phyloP scores from a whole-genome alignment of 176 grass and related monocot species.

The Rhynchospora pubera region DNA sequence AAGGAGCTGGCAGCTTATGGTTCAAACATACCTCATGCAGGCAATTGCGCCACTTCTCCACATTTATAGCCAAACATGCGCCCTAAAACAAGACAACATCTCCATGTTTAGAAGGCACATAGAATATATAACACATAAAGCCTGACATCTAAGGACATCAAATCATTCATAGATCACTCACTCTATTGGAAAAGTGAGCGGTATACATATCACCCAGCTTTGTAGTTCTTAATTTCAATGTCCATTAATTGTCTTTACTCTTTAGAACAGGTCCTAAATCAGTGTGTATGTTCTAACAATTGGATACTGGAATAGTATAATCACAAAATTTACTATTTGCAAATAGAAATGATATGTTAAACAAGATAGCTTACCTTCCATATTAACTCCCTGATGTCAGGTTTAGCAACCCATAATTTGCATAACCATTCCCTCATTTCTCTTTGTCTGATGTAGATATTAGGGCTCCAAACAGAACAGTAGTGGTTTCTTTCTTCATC shows the following conservation, averaged over 20 bases:
- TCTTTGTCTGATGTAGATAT: slow-evolving; percentile 81
- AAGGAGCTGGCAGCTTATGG: slow-evolving; percentile 59
- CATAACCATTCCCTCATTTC: slow-evolving; percentile 91
- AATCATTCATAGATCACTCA: background rate
- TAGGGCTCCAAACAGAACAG: slow-evolving; percentile 77
- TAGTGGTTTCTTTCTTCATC: slow-evolving; percentile 90
- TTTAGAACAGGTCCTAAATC: background rate
- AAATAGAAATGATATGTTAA: background rate
- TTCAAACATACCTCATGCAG: slow-evolving; percentile 60
- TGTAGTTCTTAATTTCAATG: background rate
- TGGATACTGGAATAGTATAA: background rate
- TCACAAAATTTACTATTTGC: slow-evolving; percentile 4
- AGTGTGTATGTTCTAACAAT: background rate
- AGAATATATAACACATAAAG: slow-evolving; percentile 5
- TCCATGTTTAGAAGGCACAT: background rate
- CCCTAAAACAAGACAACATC: slow-evolving; percentile 45
- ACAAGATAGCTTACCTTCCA: slow-evolving; percentile 59
- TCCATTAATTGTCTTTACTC: background rate
- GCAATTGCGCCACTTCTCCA: slow-evolving; percentile 71
- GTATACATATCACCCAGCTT: background rate
- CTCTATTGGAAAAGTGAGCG: background rate
- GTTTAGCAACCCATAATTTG: slow-evolving; percentile 87
- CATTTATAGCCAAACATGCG: slow-evolving; percentile 75
- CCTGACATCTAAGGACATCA: slow-evolving; percentile 4
- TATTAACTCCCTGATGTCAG: slow-evolving; percentile 62